Evolutionary conservation across 352 stramenopile genomes (phyloP), one percentile per base, ranked within the genome.

Genomic region (Phytophthora capsici): DNA sequence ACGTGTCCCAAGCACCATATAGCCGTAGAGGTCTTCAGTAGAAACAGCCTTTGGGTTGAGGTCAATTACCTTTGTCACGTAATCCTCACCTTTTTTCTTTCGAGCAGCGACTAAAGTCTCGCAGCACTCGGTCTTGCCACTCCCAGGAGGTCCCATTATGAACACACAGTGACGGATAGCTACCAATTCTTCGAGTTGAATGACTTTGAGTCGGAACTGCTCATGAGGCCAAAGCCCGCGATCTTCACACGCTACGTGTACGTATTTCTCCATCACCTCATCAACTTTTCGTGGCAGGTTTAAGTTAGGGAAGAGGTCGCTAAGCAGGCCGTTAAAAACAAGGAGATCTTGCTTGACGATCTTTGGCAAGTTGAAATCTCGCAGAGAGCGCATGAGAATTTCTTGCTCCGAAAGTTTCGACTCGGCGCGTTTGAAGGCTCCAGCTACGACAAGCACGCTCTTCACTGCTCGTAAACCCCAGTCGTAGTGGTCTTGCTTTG

Each of bases 311-410:
- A 99, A 99, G 12, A 99, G 69, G 73, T 99, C 96, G 1, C 78
- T 73, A 0, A 99, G 83, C 14, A 99, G 65, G 2, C 95, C 93
- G 20, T 89, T 96, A 64, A 99, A 99, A 16, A 99, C 82, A 4
- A 95, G 75, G 28, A 98, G 63, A 55, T 99, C 96, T 64, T 97
- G 86, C 49, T 90, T 80, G 7, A 98, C 95, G 43, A 99, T 98
- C 80, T 98, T 99, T 36, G 94, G 94, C 26, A 98, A 79, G 63
- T 99, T 98, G 51, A 98, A 98, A 71, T 99, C 95, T 14, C 95
- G 80, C n/a, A 99, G 78, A 0, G 96, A 97, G 6, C 95, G 84
- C 85, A 99, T 91, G 2, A 99, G 75, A 37, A 98, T 86, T 49
- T 94, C 89, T 22, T 97, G 85, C 73, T 99, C 96, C 2, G 82